These are phyloP conservation scores for Corymbia maculata DNA, from an alignment of 345 rosid species.

Conservation along the genomic window DNA sequence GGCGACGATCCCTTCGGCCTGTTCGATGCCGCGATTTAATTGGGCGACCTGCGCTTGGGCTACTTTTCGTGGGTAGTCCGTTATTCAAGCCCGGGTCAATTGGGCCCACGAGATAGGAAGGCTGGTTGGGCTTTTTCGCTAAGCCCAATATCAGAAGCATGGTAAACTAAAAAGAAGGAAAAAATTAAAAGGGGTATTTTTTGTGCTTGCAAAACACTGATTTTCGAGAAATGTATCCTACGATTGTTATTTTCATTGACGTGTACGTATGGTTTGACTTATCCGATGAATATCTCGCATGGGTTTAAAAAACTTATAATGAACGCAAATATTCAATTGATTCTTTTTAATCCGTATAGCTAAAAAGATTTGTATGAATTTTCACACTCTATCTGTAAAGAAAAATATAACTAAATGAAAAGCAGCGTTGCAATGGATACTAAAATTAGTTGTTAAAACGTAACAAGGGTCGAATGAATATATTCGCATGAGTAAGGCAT, in stretches of 20 bases:
- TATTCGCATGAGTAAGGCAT: fast-evolving
- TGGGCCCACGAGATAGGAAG: not conserved
- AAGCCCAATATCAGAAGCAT: not conserved
- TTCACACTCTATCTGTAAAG: not conserved
- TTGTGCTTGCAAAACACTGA: not conserved
- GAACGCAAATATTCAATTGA: not conserved
- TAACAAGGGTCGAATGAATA: not conserved
- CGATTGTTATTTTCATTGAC: not conserved
- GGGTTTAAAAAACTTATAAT: not conserved
- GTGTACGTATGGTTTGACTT: not conserved
- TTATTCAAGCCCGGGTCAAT: not conserved
- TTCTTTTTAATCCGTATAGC: not conserved
- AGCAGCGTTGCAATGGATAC: not conserved
- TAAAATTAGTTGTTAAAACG: not conserved
- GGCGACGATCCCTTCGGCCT: not conserved
- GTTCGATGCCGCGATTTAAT: not conserved
- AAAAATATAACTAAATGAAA: not conserved
- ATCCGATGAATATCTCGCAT: not conserved
- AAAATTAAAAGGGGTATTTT: not conserved
- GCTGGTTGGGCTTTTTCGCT: not conserved
- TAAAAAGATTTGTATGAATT: not conserved
- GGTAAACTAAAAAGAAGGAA: not conserved
- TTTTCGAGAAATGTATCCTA: not conserved
- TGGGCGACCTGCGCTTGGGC: not conserved
- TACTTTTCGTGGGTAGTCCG: not conserved